phyloP scores from a whole-genome alignment of 106 monocot genomes.

The Dioscorea dumetorum region DNA sequence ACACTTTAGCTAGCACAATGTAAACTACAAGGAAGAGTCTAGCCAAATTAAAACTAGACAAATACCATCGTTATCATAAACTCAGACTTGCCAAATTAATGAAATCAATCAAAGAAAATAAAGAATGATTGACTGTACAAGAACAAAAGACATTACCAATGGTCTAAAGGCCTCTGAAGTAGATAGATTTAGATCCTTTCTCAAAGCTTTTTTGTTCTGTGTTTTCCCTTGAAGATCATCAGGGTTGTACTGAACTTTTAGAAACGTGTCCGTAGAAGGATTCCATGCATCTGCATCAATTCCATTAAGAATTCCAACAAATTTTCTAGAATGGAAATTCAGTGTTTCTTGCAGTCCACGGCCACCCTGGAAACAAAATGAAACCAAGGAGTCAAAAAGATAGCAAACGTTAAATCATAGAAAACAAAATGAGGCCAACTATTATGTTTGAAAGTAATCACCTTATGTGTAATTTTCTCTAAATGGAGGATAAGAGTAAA shows the following conservation, averaged over 20 bases:
- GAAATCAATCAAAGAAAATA: no score
- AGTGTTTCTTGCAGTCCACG: slow-evolving; percentile 74
- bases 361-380: slow-evolving; percentile 47
- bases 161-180: slow-evolving; percentile 46
- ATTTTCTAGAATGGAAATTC: slow-evolving; percentile 60
- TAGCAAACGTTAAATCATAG: no score
- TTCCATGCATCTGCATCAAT: slow-evolving; percentile 90
- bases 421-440: no score
- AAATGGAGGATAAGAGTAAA: no score
- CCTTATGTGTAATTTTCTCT: no score
- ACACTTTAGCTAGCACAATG: no score
- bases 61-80: no score
- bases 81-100: no score
- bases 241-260: slow-evolving; percentile 53
- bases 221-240: slow-evolving; percentile 75
- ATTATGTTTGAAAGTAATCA: no score
- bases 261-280: slow-evolving; percentile 66
- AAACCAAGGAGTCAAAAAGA: no score
- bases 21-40: no score
- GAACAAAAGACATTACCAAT: slow-evolving; percentile 34
- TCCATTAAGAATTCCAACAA: slow-evolving; percentile 85
- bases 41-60: no score
- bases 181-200: slow-evolving; percentile 55
- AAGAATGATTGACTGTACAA: slow-evolving; percentile 1
- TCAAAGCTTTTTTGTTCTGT: slow-evolving; percentile 63